Evolutionary conservation across 2,329 filamentous ascomycete species (phyloP), one percentile per base, ranked within the genome.

Genomic region (Botryosphaeria agaves): DNA sequence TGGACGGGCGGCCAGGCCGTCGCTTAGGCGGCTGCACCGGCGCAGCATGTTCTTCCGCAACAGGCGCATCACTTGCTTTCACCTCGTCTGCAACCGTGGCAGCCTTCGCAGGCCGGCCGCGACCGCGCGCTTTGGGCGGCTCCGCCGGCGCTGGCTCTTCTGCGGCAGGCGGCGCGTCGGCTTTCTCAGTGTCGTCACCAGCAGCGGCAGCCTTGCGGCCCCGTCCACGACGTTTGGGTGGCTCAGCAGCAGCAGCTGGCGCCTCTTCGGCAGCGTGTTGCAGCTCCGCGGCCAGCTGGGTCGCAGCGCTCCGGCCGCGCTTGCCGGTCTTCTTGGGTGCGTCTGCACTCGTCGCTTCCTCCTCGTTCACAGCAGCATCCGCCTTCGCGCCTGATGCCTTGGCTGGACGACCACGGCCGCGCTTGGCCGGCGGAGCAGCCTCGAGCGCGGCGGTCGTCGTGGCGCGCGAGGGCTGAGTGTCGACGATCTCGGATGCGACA

Each of bases 71-170:
- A n/a, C n/a, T n/a, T 14, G 18, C 25, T 8, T 4, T 29, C 16
- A 26, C 24, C 11, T 32, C 30, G 9, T 23, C 21, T 23, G 12
- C 21, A 19, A 14, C 16, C 18, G 31, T n/a, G n/a, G n/a, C 30
- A 5, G 36, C 34, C 31, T 33, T 33, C 14, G 35, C 30, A 16
- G 34, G 37, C 7, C 39, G 40, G n/a, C 38, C 39, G 14, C 36
- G 37, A n/a, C n/a, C n/a, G n/a, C n/a, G 36, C 5, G 34, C 32
- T 15, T 17, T 14, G 30, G 14, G n/a, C n/a, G n/a, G n/a, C n/a
- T n/a, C n/a, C n/a, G n/a, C n/a, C n/a, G n/a, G n/a, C n/a, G n/a
- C n/a, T n/a, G n/a, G n/a, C n/a, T n/a, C n/a, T n/a, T n/a, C n/a
- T 19, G 15, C 5, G 16, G 16, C 27, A 30, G 21, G 3, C 14